Percentiles rank a stretch among this genome's conserved stretches.
Evolutionary conservation across 2,329 filamentous ascomycete species (phyloP).

Genomic region (Arthroderma uncinatum): DNA sequence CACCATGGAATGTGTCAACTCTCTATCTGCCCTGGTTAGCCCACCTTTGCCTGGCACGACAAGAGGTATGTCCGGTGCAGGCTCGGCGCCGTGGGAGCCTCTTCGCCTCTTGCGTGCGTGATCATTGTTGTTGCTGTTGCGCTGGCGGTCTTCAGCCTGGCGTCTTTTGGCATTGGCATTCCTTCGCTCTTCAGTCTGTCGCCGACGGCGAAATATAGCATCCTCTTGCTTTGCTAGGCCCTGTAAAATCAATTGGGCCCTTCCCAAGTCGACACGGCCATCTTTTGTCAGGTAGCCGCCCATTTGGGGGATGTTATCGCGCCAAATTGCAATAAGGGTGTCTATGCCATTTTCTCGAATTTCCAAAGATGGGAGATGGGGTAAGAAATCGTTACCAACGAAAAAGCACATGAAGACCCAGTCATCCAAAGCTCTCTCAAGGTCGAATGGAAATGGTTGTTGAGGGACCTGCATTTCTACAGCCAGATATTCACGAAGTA

Average conservation of each 20-base stretch:
- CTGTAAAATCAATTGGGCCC: slow-evolving; percentile 76
- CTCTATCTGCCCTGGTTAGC: slow-evolving; percentile 46
- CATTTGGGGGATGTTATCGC: slow-evolving; percentile 81
- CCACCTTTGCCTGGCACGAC: slow-evolving; percentile 46
- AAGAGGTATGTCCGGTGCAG: slow-evolving; percentile 42
- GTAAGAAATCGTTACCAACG: slow-evolving; percentile 95
- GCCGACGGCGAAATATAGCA: slow-evolving; percentile 78
- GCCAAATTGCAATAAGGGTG: slow-evolving; percentile 92
- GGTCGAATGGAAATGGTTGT: slow-evolving; percentile 77
- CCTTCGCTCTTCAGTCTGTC: slow-evolving; percentile 72
- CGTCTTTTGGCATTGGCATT: slow-evolving; percentile 70
- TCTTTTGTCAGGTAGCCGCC: slow-evolving; percentile 94
- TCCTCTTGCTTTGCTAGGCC: slow-evolving; percentile 89
- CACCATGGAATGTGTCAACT: slow-evolving; percentile 77
- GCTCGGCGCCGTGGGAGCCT: slow-evolving; percentile 31
- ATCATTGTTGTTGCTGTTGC: slow-evolving; percentile 30
- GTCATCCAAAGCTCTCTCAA: slow-evolving; percentile 89
- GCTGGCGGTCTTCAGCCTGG: slow-evolving; percentile 55
- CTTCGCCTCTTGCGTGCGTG: slow-evolving; percentile 34
- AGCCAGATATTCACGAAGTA: slow-evolving; percentile 84
- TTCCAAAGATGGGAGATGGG: slow-evolving; percentile 91
- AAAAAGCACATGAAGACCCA: slow-evolving; percentile 99
- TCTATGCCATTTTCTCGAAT: slow-evolving; percentile 97
- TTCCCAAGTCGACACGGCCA: slow-evolving; percentile 74
- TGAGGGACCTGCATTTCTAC: slow-evolving; percentile 75